Evolutionary conservation across 257 asterid species (phyloP).

Genomic region (Solanum phureja): DNA sequence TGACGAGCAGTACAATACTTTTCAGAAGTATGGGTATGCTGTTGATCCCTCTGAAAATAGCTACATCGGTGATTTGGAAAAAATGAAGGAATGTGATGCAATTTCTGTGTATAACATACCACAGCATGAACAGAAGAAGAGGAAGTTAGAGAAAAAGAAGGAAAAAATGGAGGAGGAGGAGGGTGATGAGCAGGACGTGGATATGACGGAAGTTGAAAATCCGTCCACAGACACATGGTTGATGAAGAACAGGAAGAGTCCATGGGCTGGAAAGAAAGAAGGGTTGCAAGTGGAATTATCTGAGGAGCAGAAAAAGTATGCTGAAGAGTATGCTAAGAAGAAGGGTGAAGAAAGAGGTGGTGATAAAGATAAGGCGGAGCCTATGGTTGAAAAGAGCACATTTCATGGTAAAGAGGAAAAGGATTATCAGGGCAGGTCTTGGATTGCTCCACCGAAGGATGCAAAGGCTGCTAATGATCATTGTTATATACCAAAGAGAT

Average conservation of each 20-base stretch:
- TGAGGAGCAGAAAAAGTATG: conserved; percentile 96
- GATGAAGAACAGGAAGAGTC: conserved; percentile 86
- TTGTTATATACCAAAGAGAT: conserved; percentile 89
- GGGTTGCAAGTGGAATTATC: conserved; percentile 68
- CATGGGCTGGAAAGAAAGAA: conserved; percentile 92
- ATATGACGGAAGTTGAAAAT: conserved; percentile 48
- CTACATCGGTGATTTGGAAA: conserved; percentile 72
- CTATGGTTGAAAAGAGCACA: conserved; percentile 56
- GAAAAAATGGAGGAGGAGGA: conserved; percentile 52
- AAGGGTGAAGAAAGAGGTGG: conserved; percentile 79
- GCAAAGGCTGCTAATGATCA: conserved; percentile 92
- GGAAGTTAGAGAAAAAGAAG: conserved; percentile 76
- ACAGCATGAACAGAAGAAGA: conserved; percentile 71
- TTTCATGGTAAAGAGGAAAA: conserved; percentile 94
- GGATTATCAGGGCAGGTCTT: conserved; percentile 97
- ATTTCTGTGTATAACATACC: conserved; percentile 75
- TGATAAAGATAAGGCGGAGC: conserved; percentile 52
- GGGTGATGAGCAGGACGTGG: conserved; percentile 30
- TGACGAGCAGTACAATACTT: conserved; percentile 95
- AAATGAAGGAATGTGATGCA: conserved; percentile 44
- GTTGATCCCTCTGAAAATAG: conserved; percentile 77
- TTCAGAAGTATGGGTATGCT: conserved; percentile 83
- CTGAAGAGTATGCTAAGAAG: conserved; percentile 95
- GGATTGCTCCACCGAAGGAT: conserved; percentile 95
- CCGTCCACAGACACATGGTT: conserved; percentile 83